These are phyloP conservation scores for Myriosclerotinia curreyana DNA, from an alignment of 2,329 filamentous ascomycete species.

Conservation along the genomic window DNA sequence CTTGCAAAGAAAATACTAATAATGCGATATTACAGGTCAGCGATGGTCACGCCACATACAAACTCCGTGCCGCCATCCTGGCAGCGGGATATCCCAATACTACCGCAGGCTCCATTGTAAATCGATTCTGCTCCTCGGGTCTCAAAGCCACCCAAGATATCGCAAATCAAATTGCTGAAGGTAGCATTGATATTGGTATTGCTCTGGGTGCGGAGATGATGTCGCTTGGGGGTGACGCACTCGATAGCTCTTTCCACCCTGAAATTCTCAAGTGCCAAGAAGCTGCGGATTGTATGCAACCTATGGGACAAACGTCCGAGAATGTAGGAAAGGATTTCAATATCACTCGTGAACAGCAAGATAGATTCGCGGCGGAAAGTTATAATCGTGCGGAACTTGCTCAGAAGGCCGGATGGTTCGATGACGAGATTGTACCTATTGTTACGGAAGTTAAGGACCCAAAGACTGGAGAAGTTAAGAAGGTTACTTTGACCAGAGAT, in stretches of 20 bases:
- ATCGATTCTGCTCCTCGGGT: slow-evolving; percentile 96
- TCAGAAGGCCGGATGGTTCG: slow-evolving; percentile 87
- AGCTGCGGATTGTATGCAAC: slow-evolving; percentile 80
- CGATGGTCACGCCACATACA: slow-evolving; percentile 84
- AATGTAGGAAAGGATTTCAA: slow-evolving; percentile 91
- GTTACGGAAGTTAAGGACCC: slow-evolving; percentile 77
- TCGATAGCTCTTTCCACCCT: slow-evolving; percentile 72
- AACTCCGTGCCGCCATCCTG: slow-evolving; percentile 81
- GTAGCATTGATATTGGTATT: slow-evolving; percentile 82
- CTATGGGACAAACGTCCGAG: slow-evolving; percentile 98
- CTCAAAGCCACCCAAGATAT: slow-evolving; percentile 95
- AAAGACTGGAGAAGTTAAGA: slow-evolving; percentile 73
- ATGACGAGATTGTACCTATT: slow-evolving; percentile 92
- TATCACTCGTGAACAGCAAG: slow-evolving; percentile 75
- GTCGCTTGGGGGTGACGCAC: slow-evolving; percentile 67
- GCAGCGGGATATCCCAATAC: slow-evolving; percentile 94
- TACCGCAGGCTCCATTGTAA: slow-evolving; percentile 73
- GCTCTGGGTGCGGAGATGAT: slow-evolving; percentile 89
- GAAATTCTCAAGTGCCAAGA: slow-evolving; percentile 74
- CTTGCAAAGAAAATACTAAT: slow-evolving; percentile 5
- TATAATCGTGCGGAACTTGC: slow-evolving; percentile 84
- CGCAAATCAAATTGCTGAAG: slow-evolving; percentile 76
- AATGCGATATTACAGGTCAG: slow-evolving; percentile 56
- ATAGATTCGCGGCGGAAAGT: slow-evolving; percentile 81
- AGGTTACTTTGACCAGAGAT: slow-evolving; percentile 77